Conservation (phyloP, 805 yeast genomes). For the Cyberlindnera amylophila region DNA sequence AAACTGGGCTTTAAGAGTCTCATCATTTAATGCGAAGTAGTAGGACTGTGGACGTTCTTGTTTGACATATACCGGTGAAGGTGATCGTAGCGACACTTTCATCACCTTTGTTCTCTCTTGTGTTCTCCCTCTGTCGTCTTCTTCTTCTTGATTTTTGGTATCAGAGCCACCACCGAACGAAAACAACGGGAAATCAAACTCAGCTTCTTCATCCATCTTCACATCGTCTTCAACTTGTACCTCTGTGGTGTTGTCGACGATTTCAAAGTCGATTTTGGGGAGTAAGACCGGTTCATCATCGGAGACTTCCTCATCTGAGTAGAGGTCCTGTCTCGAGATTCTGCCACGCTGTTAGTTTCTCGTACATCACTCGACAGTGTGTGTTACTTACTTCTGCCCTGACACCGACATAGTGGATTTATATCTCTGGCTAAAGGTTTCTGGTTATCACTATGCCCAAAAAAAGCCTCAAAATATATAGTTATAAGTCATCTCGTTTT, state of each 20-base stretch:
- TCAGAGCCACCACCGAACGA: conserved; percentile 21
- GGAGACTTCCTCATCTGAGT: conserved; percentile 14
- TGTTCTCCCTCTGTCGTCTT: conserved; percentile 15
- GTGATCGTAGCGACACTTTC: conserved; percentile 23
- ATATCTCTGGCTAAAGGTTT: too few species aligned
- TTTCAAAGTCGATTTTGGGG: conserved; percentile 27
- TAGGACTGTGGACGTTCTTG: conserved; percentile 25
- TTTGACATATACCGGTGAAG: conserved; percentile 21
- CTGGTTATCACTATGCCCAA: too few species aligned
- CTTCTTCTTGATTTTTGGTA: conserved; percentile 3
- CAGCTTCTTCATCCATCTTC: conserved; percentile 11
- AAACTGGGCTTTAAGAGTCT: conserved; percentile 8
- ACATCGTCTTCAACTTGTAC: conserved; percentile 1
- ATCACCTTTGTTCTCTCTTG: conserved; percentile 10
- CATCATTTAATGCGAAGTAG: conserved; percentile 18
- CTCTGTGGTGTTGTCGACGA: conserved; percentile 16
- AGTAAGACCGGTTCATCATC: conserved; percentile 19
- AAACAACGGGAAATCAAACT: conserved; percentile 29
- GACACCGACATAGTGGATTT: too few species aligned
- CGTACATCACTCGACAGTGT: neutral
- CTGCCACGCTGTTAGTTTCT: conserved; percentile 6
- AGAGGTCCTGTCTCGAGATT: conserved; percentile 23
- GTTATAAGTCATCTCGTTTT: too few species aligned
- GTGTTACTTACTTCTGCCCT: neutral
- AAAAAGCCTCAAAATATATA: too few species aligned